Base-by-base conservation (phyloP, 495 filamentous ascomycete species). In the Thozetella sp. region DNA sequence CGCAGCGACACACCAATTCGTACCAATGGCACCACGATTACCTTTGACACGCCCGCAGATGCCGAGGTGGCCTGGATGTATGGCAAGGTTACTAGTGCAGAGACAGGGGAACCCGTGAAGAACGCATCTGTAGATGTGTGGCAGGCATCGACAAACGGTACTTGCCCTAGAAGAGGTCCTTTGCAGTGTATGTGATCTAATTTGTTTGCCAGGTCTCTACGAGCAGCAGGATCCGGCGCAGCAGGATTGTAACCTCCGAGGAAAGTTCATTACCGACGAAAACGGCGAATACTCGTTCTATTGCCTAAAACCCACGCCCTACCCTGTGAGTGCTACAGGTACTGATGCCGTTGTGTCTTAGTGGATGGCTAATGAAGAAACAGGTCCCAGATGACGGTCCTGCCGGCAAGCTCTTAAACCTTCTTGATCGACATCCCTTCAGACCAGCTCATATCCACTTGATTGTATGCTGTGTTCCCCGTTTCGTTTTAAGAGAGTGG, bases 141-240 rank as follows among this genome's bases (percentile, higher is more conserved):
- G 86, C 83, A 88, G 62, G 81, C 83, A 3, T 83, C 82, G 13
- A 85, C 86, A 11, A 88, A 88, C 55, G 86, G 86, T 52, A 6
- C 15, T 24, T 15, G 20, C 50, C 3, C 50, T 10, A 12, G 19
- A 17, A 19, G 15, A 20, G 2, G 15, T 13, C 24, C 3, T 52
- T 24, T 15, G 3, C 50, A 20, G 50, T 24, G 9, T 22, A 22
- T 15, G 19, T 24, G 9, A 15, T 17, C 50, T 52, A 22, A 22
- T 13, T 52, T 3, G n/a, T 52, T 52, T 51, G n/a, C 2, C 19
- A 52, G 50, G 50, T 1, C 68, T 88, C 54, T 88, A 88, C 56
- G 85, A 88, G 72, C 83, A 87, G 73, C 86, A 88, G 67, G 86
- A 88, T 56, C 74, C 80, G 4, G 68, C 84, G 22, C 85, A 88